Conservation (phyloP, 306 rosid genomes). For the Mucuna pruriens region DNA sequence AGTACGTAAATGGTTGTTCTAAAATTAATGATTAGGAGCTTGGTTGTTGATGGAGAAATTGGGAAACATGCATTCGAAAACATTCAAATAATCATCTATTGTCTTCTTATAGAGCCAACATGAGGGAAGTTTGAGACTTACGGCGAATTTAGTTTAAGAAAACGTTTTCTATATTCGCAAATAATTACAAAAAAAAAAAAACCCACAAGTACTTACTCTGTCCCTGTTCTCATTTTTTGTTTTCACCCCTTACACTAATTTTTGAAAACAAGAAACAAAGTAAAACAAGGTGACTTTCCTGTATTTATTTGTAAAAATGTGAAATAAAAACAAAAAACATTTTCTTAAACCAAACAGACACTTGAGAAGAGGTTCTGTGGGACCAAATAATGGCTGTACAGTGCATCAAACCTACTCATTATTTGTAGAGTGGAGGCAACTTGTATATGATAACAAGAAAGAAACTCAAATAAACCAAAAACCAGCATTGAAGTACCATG, state of each 20-base stretch:
- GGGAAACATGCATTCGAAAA: not conserved
- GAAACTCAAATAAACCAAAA: constrained; percentile 18
- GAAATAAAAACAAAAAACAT: not conserved
- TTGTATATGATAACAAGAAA: not conserved
- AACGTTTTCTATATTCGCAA: not conserved
- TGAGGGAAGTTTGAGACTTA: not conserved
- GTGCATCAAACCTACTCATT: not conserved
- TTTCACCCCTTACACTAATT: not conserved
- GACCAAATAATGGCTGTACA: not conserved
- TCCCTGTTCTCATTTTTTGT: not conserved
- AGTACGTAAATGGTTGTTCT: not conserved
- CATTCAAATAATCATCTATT: constrained; percentile 13
- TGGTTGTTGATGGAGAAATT: constrained; percentile 4
- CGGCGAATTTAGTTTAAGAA: not conserved
- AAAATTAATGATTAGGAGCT: not conserved
- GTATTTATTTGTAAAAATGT: not conserved
- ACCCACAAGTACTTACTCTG: not conserved
- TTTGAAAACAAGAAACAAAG: not conserved
- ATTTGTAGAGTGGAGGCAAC: not conserved
- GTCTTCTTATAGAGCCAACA: not conserved
- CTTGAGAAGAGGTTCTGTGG: not conserved
- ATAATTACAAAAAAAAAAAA: not conserved
- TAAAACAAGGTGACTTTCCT: not conserved
- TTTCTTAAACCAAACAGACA: not conserved
- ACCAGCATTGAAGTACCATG: constrained; percentile 59